Conservation (phyloP, 352 stramenopile species). For the Globisporangium carolinianum region DNA sequence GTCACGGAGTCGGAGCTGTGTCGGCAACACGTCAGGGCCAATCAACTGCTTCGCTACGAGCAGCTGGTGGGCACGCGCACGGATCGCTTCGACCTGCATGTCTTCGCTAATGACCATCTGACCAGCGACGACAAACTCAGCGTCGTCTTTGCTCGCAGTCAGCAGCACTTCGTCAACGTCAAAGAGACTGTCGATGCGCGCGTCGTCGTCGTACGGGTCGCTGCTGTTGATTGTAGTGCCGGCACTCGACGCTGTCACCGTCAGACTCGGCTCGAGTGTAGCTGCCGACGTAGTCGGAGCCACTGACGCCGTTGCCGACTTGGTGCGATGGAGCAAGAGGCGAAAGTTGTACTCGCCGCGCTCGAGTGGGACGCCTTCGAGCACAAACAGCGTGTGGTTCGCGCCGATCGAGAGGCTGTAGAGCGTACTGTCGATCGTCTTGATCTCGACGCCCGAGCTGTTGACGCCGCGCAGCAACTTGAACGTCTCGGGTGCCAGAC, state of each 20-base stretch:
- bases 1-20: conserved; percentile 59
- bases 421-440: conserved; percentile 67
- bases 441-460: conserved; percentile 69
- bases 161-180: conserved; percentile 61
- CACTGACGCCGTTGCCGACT: conserved; percentile 1
- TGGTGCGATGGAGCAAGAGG: conserved; percentile 47
- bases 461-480: conserved; percentile 74
- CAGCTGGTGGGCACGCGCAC: conserved; percentile 32
- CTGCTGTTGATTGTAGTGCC: conserved; percentile 4
- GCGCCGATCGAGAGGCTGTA: conserved; percentile 68
- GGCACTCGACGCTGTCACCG: conserved; percentile 6
- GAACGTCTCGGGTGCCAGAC: conserved; percentile 43
- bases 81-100: conserved; percentile 68
- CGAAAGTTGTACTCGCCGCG: conserved; percentile 75
- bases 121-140: conserved; percentile 41
- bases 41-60: conserved; percentile 38
- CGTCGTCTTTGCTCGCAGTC: conserved; percentile 39
- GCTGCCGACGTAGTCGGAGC: background rate
- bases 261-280: conserved; percentile 6
- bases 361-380: conserved; percentile 58
- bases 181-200: conserved; percentile 26
- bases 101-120: conserved; percentile 74
- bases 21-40: conserved; percentile 18
- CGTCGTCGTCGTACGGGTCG: conserved; percentile 11
- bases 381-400: conserved; percentile 57